phyloP scores from a whole-genome alignment of 2,329 filamentous ascomycete species.

The Curvularia eragrostidis region DNA sequence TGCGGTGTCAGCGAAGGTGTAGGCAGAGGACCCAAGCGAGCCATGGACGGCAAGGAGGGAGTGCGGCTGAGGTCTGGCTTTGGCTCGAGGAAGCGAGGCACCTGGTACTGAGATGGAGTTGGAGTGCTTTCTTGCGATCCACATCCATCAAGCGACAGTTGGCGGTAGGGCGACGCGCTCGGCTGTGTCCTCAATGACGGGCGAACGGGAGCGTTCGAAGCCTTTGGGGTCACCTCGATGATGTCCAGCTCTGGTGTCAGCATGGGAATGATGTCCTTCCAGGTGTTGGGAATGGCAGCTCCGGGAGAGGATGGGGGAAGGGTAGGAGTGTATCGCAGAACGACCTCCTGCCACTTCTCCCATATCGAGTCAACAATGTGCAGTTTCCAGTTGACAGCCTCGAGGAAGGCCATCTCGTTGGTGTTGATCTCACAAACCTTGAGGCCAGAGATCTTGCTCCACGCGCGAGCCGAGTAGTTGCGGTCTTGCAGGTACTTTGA shows the following conservation, averaged over 20 bases:
- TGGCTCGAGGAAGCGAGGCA: constrained; percentile 60
- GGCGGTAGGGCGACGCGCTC: constrained; percentile 32
- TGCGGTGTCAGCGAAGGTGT: constrained; percentile 69
- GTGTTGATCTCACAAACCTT: constrained; percentile 93
- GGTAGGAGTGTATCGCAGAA: constrained; percentile 79
- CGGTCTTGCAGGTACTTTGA: constrained; percentile 98
- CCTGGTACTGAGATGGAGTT: constrained; percentile 50
- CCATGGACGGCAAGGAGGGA: constrained; percentile 63
- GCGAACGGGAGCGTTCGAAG: constrained; percentile 37
- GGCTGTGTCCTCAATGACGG: constrained; percentile 34
- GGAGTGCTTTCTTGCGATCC: constrained; percentile 54
- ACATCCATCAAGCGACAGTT: constrained; percentile 32
- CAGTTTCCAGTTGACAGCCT: constrained; percentile 90
- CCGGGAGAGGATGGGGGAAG: constrained; percentile 53
- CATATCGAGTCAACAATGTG: constrained; percentile 91
- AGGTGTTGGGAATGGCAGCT: constrained; percentile 48
- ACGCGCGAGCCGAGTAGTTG: constrained; percentile 95
- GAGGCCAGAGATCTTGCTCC: constrained; percentile 99
- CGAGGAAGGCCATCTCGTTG: constrained; percentile 91
- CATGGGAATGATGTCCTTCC: constrained; percentile 60
- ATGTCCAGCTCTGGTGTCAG: constrained; percentile 65
- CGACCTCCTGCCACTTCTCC: constrained; percentile 91
- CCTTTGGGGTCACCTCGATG: constrained; percentile 49
- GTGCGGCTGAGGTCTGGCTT: constrained; percentile 58
- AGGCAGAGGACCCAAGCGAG: constrained; percentile 63